Evolutionary conservation across 148 eudicot genomes (phyloP), one percentile per base, ranked within the genome.

Genomic region (Beta vulgaris): DNA sequence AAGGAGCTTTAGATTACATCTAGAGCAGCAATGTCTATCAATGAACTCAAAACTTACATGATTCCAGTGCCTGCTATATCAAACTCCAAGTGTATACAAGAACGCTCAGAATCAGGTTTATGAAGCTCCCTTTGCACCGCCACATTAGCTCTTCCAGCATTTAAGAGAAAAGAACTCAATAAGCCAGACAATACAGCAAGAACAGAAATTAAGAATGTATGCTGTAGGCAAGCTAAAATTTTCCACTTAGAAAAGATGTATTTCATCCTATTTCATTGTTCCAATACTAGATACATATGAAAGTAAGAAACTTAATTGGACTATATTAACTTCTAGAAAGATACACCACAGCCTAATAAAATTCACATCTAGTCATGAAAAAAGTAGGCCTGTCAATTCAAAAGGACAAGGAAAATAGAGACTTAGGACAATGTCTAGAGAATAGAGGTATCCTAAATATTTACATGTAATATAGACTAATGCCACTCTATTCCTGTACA

Each of bases 11-110:
- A 25, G 18, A 34, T 25, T 64, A 28, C 1, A 25, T 54, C 67
- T 35, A 2, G 0, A 19, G 34, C 31, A 71, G 26, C 16, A 32
- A 71, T 36, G 28, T 46, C 21, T 1, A 59, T 18, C 28, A 43
- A 13, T 63, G 12, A 29, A 35, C 35, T 7, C 28, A 77, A 59
- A 69, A 81, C 94, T 86, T 84, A 92, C 95, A 72, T 76, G 14
- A 93, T 62, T 51, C 89, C 88, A 62, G 91, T 90, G 64, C 88
- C 85, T 32, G 89, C 81, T 34, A 89, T 78, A 69, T 93, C 91
- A 65, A 93, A 91, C 78, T 93, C 98, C 93, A 93, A 81, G 84
- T 93, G 98, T 69, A 84, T 91, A 84, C 98, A 93, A 70, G 98
- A 93, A 58, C 98, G 98, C 60, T 93, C 93, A 71, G 98, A 93